Conservation (phyloP, 768 basidiomycete genomes). For the Naganishia vishniacii region DNA sequence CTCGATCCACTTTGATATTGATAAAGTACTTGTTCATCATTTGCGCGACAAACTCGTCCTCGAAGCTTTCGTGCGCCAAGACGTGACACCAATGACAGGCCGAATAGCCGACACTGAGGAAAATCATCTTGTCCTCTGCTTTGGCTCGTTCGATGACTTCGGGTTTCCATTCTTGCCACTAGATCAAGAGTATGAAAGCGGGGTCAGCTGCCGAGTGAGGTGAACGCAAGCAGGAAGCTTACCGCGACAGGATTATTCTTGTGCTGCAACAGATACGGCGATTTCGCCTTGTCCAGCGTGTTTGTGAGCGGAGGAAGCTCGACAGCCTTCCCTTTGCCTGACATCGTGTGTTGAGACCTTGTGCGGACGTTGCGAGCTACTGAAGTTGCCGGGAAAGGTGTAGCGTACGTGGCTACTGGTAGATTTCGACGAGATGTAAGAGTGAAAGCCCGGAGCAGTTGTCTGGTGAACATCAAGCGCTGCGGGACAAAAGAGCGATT, state of each 20-base stretch:
- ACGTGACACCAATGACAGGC: constrained; percentile 51
- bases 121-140: constrained; percentile 44
- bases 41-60: constrained; percentile 49
- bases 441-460: background rate
- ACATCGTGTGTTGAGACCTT: constrained; percentile 21
- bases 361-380: background rate
- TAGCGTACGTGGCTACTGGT: background rate
- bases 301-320: constrained; percentile 31
- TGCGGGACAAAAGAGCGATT: no score
- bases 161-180: constrained; percentile 45
- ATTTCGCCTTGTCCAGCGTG: constrained; percentile 36
- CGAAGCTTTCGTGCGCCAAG: constrained; percentile 49
- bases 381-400: background rate
- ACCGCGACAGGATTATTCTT: constrained; percentile 41
- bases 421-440: background rate
- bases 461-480: background rate
- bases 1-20: constrained; percentile 52
- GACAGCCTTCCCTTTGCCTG: constrained; percentile 17
- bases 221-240: constrained; percentile 6
- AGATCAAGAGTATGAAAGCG: background rate
- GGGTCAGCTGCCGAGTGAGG: background rate
- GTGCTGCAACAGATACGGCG: constrained; percentile 42
- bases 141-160: constrained; percentile 35
- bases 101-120: constrained; percentile 52
- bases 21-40: constrained; percentile 51